Conservation (phyloP, 1,139 yeast species). For the Torulaspora pretoriensis region DNA sequence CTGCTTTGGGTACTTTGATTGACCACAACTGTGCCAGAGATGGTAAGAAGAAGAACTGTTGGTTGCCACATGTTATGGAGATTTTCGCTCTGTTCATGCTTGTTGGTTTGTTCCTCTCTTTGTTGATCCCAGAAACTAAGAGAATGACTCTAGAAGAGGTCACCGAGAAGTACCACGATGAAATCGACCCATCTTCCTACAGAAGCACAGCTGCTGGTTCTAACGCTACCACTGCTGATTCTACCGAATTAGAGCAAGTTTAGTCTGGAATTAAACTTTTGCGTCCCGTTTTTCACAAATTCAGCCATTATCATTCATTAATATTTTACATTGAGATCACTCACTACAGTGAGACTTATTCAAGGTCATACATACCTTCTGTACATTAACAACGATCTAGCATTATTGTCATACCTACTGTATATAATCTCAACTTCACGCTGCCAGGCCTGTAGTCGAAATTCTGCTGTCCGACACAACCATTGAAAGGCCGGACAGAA, state of each 20-base stretch:
- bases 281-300: not conserved
- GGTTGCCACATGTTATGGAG: conserved; percentile 87
- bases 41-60: conserved; percentile 53
- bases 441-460: no score
- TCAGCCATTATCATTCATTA: not conserved
- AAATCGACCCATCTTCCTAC: conserved; percentile 43
- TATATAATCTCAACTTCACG: not conserved
- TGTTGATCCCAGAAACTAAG: conserved; percentile 83
- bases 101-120: conserved; percentile 59
- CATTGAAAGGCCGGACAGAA: not conserved
- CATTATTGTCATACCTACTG: not conserved
- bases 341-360: not conserved
- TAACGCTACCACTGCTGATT: conserved; percentile 16
- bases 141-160: conserved; percentile 82
- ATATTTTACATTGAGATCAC: not conserved
- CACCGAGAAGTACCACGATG: conserved; percentile 73
- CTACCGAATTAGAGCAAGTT: conserved; percentile 21
- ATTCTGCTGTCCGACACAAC: not conserved
- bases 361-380: not conserved
- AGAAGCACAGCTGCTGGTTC: conserved; percentile 14
- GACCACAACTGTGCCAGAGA: conserved; percentile 67
- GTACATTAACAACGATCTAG: not conserved
- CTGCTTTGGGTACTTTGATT: conserved; percentile 79
- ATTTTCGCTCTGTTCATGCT: conserved; percentile 89
- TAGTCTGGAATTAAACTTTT: conserved; percentile 4